Percentiles rank a stretch among this genome's conserved stretches.
Conservation (phyloP, 352 stramenopile species). For the Elongisporangium undulatum region DNA sequence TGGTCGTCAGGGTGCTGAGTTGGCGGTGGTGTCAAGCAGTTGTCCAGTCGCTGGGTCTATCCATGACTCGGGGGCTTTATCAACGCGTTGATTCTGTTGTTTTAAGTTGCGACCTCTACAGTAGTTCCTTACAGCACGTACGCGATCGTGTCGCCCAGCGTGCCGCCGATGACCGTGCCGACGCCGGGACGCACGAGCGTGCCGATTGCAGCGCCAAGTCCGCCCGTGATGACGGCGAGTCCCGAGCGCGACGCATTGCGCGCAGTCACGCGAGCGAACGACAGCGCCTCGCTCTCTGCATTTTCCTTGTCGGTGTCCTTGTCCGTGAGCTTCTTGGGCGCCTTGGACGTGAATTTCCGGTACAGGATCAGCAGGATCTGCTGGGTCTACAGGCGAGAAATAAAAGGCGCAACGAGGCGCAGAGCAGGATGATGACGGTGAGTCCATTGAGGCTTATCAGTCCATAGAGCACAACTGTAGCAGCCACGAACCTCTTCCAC, state of each 20-base stretch:
- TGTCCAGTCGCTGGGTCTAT: no score
- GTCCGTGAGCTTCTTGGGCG: constrained; percentile 27
- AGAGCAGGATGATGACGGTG: background rate
- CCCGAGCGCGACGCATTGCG: constrained; percentile 62
- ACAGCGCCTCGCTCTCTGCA: constrained; percentile 14
- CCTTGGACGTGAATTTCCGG: constrained; percentile 43
- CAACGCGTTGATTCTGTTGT: no score
- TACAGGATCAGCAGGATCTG: constrained; percentile 72
- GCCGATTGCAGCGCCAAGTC: constrained; percentile 60
- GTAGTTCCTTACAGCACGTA: constrained; percentile 56
- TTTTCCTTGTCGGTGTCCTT: constrained; percentile 30
- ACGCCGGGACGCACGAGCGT: constrained; percentile 68
- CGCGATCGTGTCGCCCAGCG: constrained; percentile 71
- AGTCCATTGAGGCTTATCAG: background rate
- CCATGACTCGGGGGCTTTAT: no score
- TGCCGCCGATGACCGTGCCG: constrained; percentile 74
- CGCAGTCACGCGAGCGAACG: constrained; percentile 45
- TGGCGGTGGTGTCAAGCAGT: no score
- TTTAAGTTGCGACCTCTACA: background rate
- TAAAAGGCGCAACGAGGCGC: background rate
- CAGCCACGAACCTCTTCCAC: constrained; percentile 65
- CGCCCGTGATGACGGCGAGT: constrained; percentile 62
- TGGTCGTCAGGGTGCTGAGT: no score
- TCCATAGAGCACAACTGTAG: constrained; percentile 1
- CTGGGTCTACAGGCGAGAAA: constrained; percentile 35